Evolutionary conservation across 345 rosid species (phyloP).

Genomic region (Noccaea caerulescens): DNA sequence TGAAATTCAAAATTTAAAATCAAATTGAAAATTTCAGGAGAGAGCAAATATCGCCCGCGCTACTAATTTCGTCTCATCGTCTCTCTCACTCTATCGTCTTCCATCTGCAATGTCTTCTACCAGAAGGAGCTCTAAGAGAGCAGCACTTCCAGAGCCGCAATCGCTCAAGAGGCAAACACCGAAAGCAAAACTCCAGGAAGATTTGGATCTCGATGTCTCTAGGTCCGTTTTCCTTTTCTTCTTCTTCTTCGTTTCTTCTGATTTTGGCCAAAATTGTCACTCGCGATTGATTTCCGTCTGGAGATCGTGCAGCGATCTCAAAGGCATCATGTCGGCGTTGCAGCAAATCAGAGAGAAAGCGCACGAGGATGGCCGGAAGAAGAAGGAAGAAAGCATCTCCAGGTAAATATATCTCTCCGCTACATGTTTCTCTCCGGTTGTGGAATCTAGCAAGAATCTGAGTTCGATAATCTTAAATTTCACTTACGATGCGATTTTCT

Average conservation of each 20-base stretch:
- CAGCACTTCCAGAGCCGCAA: constrained; percentile 45
- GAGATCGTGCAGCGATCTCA: constrained; percentile 64
- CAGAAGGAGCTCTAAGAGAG: constrained; percentile 36
- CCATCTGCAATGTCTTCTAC: constrained; percentile 40
- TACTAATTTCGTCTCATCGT: constrained; percentile 21
- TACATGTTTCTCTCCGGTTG: not conserved
- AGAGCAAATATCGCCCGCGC: constrained; percentile 3
- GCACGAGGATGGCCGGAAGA: constrained; percentile 74
- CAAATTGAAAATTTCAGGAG: not conserved
- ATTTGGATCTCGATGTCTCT: constrained; percentile 66
- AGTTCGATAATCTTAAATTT: constrained; percentile 22
- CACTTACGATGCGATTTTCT: constrained; percentile 1
- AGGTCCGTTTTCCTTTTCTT: constrained; percentile 44
- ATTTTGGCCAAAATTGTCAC: not conserved
- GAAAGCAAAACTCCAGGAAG: constrained; percentile 50
- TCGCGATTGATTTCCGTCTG: constrained; percentile 27
- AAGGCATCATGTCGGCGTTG: constrained; percentile 83
- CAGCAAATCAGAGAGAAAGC: constrained; percentile 79
- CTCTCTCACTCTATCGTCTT: constrained; percentile 9
- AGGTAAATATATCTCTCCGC: constrained; percentile 50
- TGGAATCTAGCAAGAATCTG: not conserved
- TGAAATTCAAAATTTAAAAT: constrained; percentile 30
- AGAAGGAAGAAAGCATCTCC: constrained; percentile 84
- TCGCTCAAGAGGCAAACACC: constrained; percentile 48
- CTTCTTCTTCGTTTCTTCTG: constrained; percentile 9